Conservation (phyloP, 768 basidiomycete genomes). For the Kwoniella pini region DNA sequence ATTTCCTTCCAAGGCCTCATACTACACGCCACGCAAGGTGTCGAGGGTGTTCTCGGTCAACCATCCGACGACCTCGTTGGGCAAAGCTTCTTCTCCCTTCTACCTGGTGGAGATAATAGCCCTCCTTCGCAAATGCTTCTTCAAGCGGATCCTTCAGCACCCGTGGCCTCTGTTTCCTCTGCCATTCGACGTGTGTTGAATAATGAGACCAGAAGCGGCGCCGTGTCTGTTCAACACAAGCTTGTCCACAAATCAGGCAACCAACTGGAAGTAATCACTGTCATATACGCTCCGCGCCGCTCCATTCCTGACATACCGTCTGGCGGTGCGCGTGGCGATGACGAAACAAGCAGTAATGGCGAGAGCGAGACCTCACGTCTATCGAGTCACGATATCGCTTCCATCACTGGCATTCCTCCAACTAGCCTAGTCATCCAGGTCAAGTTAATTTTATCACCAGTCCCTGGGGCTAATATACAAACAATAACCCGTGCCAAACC, state of each 20-base stretch:
- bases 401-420: conserved; percentile 28
- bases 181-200: conserved; percentile 41
- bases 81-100: conserved; percentile 47
- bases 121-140: conserved; percentile 27
- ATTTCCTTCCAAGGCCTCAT: conserved; percentile 56
- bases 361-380: conserved; percentile 8
- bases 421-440: conserved; percentile 50
- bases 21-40: conserved; percentile 53
- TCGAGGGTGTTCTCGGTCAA: conserved; percentile 49
- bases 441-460: conserved; percentile 29
- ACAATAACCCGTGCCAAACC: conserved; percentile 29
- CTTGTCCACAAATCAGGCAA: conserved; percentile 42
- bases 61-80: conserved; percentile 54
- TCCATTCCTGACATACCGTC: conserved; percentile 10
- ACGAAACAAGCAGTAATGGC: conserved; percentile 8
- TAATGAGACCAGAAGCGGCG: conserved; percentile 32
- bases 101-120: conserved; percentile 45
- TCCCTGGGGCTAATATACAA: conserved; percentile 5
- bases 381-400: conserved; percentile 16
- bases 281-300: conserved; percentile 41
- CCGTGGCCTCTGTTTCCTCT: conserved; percentile 33
- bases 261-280: conserved; percentile 53
- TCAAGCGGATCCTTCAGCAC: conserved; percentile 27
- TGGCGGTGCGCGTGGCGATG: not conserved
- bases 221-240: conserved; percentile 51